Conservation (phyloP, 2,329 filamentous ascomycete genomes). For the Pseudocercospora eumusae region DNA sequence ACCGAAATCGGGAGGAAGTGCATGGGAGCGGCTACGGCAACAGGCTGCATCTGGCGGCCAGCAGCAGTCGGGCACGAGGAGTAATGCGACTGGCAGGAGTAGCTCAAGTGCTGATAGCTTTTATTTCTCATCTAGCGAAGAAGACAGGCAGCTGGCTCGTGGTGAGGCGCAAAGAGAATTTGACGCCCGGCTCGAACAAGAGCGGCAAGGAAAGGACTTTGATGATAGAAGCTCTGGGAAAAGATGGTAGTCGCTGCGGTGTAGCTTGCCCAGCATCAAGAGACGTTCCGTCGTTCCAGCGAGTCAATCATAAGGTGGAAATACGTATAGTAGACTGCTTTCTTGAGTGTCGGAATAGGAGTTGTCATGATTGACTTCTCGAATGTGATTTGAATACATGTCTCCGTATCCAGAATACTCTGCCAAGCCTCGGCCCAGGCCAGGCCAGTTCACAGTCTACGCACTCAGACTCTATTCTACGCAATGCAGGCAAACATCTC, state of each 20-base stretch:
- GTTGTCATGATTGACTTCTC: conserved; percentile 5
- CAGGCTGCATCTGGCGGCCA: conserved; percentile 28
- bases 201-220: conserved; percentile 51
- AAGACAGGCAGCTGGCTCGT: conserved; percentile 48
- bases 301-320: conserved; percentile 14
- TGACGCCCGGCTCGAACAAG: conserved; percentile 52
- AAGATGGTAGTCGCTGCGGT: conserved; percentile 8
- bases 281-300: no score
- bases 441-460: neutral
- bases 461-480: neutral
- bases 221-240: conserved; percentile 21
- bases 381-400: conserved; percentile 10
- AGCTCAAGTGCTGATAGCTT: conserved; percentile 48
- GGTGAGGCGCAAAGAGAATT: conserved; percentile 54
- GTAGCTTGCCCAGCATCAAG: no score
- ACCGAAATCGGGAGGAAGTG: conserved; percentile 37
- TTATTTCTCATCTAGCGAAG: conserved; percentile 46
- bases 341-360: conserved; percentile 12
- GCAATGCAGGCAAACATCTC: neutral
- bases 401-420: no score
- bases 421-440: neutral
- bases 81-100: conserved; percentile 27
- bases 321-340: conserved; percentile 9
- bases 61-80: conserved; percentile 28
- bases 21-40: conserved; percentile 50